Conservation (phyloP, 352 stramenopile species). For the Globisporangium cederbergense region DNA sequence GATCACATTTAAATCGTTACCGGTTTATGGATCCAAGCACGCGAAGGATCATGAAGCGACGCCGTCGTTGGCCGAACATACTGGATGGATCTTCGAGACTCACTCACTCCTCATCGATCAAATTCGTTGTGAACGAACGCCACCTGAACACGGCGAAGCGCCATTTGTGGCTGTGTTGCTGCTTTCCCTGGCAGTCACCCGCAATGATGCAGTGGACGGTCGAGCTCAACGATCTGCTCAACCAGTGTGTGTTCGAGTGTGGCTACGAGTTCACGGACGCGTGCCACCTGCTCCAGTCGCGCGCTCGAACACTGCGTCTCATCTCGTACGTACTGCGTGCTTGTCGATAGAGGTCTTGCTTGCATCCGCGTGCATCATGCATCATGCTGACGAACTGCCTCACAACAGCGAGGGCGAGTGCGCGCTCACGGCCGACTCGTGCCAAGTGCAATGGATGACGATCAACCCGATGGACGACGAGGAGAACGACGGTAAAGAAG, state of each 20-base stretch:
- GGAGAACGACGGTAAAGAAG: conserved; percentile 25
- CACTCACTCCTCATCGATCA: background rate
- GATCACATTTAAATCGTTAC: background rate
- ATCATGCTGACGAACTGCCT: background rate
- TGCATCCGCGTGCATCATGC: too few relatives aligned
- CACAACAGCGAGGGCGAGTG: conserved; percentile 18
- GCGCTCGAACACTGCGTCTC: conserved; percentile 37
- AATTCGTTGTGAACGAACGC: background rate
- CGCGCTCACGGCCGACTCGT: conserved; percentile 38
- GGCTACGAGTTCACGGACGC: conserved; percentile 65
- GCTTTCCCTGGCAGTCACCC: background rate
- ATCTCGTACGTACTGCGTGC: conserved; percentile 28
- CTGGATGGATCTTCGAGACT: background rate
- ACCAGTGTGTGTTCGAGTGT: conserved; percentile 73
- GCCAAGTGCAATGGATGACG: conserved; percentile 65
- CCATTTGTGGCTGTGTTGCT: background rate
- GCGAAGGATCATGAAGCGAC: background rate
- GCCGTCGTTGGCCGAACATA: background rate
- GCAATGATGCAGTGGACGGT: conserved; percentile 59
- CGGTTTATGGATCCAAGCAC: background rate
- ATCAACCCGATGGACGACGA: conserved; percentile 55
- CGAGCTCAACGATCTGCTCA: conserved; percentile 60
- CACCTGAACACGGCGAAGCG: background rate
- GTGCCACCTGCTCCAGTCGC: conserved; percentile 33
- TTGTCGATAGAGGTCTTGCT: background rate